These are phyloP conservation scores for Aspergillus ostianus DNA, from an alignment of 495 filamentous ascomycete species.

Conservation along the genomic window DNA sequence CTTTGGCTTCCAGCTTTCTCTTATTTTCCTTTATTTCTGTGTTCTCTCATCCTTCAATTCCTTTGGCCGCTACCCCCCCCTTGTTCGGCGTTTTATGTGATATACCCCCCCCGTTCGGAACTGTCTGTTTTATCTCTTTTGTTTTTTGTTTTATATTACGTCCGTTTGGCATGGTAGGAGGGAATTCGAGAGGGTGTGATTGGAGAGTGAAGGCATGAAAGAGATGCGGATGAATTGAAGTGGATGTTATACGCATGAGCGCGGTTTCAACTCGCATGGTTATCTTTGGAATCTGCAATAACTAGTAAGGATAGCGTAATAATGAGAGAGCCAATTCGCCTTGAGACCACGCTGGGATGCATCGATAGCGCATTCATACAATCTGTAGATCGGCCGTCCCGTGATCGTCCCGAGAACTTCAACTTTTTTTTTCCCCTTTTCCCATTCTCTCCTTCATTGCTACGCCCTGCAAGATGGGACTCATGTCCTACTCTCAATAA, in stretches of 20 bases:
- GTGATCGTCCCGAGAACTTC: not conserved
- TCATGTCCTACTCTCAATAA: not conserved
- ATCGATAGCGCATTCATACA: no score
- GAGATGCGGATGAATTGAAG: not conserved
- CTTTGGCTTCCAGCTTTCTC: conserved; percentile 6
- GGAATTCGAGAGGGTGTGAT: not conserved
- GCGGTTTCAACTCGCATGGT: not conserved
- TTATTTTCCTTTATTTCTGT: conserved; percentile 9
- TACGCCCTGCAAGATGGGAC: not conserved
- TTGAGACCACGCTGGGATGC: not conserved
- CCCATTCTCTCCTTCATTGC: not conserved
- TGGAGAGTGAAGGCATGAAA: not conserved
- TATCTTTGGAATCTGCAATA: not conserved
- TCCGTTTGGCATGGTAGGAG: not conserved
- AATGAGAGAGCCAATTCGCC: not conserved
- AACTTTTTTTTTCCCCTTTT: not conserved
- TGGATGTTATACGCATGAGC: not conserved
- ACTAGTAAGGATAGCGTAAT: not conserved
- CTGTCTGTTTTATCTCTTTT: conserved; percentile 12
- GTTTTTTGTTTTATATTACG: conserved; percentile 1
- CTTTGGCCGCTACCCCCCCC: conserved; percentile 14
- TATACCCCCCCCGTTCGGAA: conserved; percentile 42
- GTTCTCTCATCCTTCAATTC: conserved; percentile 11
- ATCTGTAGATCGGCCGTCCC: not conserved
- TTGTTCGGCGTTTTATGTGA: conserved; percentile 45